Evolutionary conservation across 192 early-diverging fungal species (phyloP).

Genomic region (Mortierella alpina): DNA sequence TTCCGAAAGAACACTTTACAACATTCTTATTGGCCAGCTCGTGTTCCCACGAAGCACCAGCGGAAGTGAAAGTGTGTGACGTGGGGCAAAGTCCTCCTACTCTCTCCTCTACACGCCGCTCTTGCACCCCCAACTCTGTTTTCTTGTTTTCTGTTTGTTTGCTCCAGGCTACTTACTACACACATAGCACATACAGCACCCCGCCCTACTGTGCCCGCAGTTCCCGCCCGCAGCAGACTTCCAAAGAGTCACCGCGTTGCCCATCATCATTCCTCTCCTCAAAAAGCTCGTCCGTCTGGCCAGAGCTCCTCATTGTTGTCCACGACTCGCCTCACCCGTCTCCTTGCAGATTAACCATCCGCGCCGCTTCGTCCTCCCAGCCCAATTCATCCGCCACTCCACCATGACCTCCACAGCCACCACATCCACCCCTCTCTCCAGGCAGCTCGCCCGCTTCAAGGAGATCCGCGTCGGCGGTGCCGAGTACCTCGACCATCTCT

Average conservation of each 20-base stretch:
- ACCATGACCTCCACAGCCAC: constrained; percentile 16
- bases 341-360: constrained; percentile 6
- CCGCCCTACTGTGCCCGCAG: too few species aligned
- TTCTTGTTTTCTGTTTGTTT: too few species aligned
- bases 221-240: too few species aligned
- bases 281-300: constrained; percentile 9
- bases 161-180: too few species aligned
- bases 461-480: constrained; percentile 50
- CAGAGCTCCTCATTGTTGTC: background rate
- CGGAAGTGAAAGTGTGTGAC: too few species aligned
- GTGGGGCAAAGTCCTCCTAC: too few species aligned
- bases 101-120: too few species aligned
- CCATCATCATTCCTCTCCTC: constrained; percentile 26
- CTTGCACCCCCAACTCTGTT: too few species aligned
- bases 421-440: constrained; percentile 24
- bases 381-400: background rate
- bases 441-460: constrained; percentile 50
- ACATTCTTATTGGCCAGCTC: too few species aligned
- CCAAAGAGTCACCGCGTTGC: background rate
- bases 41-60: too few species aligned
- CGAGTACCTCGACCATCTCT: constrained; percentile 66
- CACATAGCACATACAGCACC: too few species aligned
- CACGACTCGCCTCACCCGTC: background rate
- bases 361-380: background rate
- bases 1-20: too few species aligned